Conservation (phyloP, 805 yeast species). For the Ogataea chonburiensis region DNA sequence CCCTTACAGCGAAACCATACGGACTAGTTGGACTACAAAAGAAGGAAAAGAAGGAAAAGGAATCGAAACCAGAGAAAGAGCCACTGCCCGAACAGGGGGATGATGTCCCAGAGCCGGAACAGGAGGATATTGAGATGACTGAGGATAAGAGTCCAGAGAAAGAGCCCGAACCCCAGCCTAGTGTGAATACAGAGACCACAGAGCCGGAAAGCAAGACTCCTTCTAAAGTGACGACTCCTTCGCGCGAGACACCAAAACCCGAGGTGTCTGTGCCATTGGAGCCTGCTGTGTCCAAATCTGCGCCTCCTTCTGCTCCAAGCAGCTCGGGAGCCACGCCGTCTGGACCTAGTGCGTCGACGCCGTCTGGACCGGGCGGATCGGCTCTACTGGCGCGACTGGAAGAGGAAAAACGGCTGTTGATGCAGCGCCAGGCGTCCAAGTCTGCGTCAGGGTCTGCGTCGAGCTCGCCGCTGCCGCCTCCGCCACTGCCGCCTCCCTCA, state of each 20-base stretch:
- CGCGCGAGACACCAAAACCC: background rate
- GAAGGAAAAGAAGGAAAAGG: slow-evolving; percentile 14
- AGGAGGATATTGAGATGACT: background rate
- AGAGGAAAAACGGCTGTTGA: slow-evolving; percentile 17
- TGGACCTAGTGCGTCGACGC: background rate
- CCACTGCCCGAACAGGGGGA: background rate
- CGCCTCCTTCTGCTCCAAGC: background rate
- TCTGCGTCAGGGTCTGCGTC: slow-evolving; percentile 2
- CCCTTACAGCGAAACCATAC: slow-evolving; percentile 26
- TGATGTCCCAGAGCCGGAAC: background rate
- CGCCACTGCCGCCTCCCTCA: slow-evolving; percentile 20
- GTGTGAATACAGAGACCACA: background rate
- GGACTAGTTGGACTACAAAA: slow-evolving; percentile 31
- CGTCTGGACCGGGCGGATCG: slow-evolving; percentile 2
- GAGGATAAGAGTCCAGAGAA: background rate
- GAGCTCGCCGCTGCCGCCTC: slow-evolving; percentile 16
- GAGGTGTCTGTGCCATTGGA: background rate
- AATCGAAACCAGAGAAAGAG: background rate
- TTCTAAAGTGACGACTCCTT: background rate
- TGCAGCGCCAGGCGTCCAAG: slow-evolving; percentile 11
- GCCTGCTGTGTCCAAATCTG: background rate
- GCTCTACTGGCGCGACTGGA: slow-evolving; percentile 17
- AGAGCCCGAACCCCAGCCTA: background rate
- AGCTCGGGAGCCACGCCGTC: too few species aligned
- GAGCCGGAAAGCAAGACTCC: background rate